Base-by-base conservation (phyloP, 2,329 filamentous ascomycete species). In the Aspergillus proliferans region DNA sequence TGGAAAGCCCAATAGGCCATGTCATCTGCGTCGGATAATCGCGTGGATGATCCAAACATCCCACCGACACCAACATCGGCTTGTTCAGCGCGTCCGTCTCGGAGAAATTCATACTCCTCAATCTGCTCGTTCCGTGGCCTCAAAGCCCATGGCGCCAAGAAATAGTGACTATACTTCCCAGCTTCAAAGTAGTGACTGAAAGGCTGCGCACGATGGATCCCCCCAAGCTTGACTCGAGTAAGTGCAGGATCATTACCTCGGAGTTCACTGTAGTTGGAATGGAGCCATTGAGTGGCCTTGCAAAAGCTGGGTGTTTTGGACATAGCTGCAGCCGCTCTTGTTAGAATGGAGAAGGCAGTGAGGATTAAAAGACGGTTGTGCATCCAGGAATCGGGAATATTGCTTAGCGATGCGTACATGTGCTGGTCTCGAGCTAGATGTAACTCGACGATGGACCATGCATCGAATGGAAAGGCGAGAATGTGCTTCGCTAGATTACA, bases 401-500 rank as follows among this genome's bases (percentile, higher is more conserved):
- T 39, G 36, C 36, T 39, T 15, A n/a, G 10, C 2, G 46, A 46
- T 3, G 67, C 59, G 49, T 75, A 74, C 41, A 70, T 52, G 40
- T 62, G 51, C 2, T 60, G 58, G n/a, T 64, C 65, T n/a, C 70
- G 58, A 2, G 62, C 47, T 1, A 74, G 61, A 46, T 74, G 72
- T 6, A 70, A 61, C 6, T 68, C 62, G 5, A 67, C 52, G 21
- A 76, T 63, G 21, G 71, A 74, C 70, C 68, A 74, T 2, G 71
- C 65, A 50, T 75, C 72, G 47, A 73, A 74, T 0, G 71, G 72
- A 38, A 73, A 74, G 2, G 71, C 71, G 63, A 69, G 72, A 0
- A 73, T 60, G 54, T 76, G 73, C 51, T 75, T 76, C 3, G 73
- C 52, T 4, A 76, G 55, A 49, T 70, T 74, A 54, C 73, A 76